Evolutionary conservation across 345 rosid species (phyloP).

Genomic region (Eucalyptus viminalis): DNA sequence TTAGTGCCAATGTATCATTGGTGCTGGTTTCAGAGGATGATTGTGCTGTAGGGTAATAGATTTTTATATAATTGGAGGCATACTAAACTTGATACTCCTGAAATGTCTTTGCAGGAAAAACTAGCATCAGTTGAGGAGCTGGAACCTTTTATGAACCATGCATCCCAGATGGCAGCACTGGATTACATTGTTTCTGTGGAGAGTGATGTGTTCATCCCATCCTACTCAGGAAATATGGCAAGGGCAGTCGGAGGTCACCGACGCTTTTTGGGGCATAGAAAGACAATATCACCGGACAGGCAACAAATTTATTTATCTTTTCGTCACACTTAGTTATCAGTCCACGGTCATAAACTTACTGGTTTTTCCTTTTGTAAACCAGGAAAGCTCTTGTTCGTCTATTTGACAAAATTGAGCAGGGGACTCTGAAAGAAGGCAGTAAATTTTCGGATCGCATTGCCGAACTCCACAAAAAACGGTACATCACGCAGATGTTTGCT

Average conservation of each 20-base stretch:
- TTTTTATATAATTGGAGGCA: not conserved
- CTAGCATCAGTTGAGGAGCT: conserved; percentile 21
- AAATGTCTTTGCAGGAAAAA: conserved; percentile 8
- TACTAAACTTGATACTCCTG: not conserved
- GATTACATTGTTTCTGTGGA: conserved; percentile 36
- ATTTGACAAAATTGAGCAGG: conserved; percentile 25
- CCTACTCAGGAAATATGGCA: conserved; percentile 45
- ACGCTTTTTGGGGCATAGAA: conserved; percentile 9
- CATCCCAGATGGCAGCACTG: conserved; percentile 37
- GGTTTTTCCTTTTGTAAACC: not conserved
- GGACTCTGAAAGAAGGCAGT: conserved; percentile 21
- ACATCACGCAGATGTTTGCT: not conserved
- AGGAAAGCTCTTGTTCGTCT: conserved; percentile 26
- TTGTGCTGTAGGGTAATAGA: not conserved
- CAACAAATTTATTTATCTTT: not conserved
- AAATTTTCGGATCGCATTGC: conserved; percentile 4
- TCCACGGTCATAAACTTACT: not conserved
- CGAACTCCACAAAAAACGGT: conserved; percentile 25
- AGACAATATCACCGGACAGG: conserved; percentile 8
- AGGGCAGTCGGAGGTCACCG: conserved; percentile 37
- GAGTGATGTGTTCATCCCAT: conserved; percentile 32
- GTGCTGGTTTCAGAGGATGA: not conserved
- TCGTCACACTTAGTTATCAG: not conserved
- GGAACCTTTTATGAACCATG: conserved; percentile 19
- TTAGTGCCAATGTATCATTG: not conserved